Base-by-base conservation (phyloP, 1,284 basidiomycete genomes). In the Cryptococcus neoformans region DNA sequence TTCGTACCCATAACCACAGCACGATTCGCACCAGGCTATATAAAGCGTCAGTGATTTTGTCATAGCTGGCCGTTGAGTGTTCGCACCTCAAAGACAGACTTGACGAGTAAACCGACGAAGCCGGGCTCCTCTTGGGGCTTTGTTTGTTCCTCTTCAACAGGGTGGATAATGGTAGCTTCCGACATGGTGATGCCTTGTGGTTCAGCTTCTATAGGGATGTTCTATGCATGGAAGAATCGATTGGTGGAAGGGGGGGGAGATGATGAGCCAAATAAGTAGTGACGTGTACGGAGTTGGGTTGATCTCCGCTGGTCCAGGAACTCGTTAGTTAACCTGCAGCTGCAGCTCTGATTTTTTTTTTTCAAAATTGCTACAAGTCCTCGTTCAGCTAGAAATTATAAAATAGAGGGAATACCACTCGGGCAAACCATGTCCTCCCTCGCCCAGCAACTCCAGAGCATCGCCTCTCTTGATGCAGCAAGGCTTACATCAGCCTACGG, bases 361-460 rank as follows among this genome's bases (percentile, higher is more conserved):
- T 41, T 41, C 11, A 41, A 11, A 41, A 12, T 41, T 11, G 16
- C 16, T 41, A 16, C 40, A 41, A 41, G 11, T 41, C 16, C 16
- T 41, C 40, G 2, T 41, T 41, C 16, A 11, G 11, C 40, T 41
- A 28, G 28, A 41, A 41, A 41, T 11, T 41, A 41, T 41, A 41
- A 41, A 41, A 41, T 28, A 41, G 40, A 41, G 40, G 16, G 40
- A 41, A 41, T 3, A 3, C 16, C 16, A 41, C 11, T 41, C 16
- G 40, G 16, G 2, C 40, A 21, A 55, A 60, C 21, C 44, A 87
- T 89, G 86, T 87, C 90, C 21, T 87, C 87, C 66, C 86, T 98
- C 62, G 90, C 92, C 16, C 78, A 82, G 14, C 94, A 97, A 78
- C 83, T 98, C 36, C 86, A 89, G 42, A 83, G 86, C 65, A 84